A percentile compares a stretch with the other conserved stretches of the same genome.
phyloP scores from a whole-genome alignment of 1,284 basidiomycete species.

The Microbotryum saponariae region DNA sequence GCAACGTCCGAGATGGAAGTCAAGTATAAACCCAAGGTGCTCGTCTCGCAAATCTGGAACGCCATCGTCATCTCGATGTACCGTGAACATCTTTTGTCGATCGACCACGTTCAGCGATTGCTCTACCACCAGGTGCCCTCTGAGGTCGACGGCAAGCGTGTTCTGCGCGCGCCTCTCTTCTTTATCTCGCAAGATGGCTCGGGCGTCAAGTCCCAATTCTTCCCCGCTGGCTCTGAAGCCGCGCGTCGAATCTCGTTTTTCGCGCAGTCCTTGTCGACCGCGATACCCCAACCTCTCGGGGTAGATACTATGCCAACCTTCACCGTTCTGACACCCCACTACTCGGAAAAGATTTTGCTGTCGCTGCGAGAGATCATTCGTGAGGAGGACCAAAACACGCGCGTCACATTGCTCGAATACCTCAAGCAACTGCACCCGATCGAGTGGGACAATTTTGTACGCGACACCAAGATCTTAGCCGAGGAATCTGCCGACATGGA shows the following conservation, averaged over 20 bases:
- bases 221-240: conserved; percentile 83
- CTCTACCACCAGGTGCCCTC: conserved; percentile 90
- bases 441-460: conserved; percentile 99
- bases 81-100: conserved; percentile 88
- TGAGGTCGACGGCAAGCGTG: conserved; percentile 70
- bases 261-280: conserved; percentile 82
- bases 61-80: conserved; percentile 99
- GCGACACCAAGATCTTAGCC: conserved; percentile 97
- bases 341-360: conserved; percentile 90
- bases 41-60: conserved; percentile 97
- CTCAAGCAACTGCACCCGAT: conserved; percentile 96
- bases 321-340: conserved; percentile 89
- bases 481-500: conserved; percentile 81
- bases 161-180: conserved; percentile 83
- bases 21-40: conserved; percentile 94
- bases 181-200: conserved; percentile 86
- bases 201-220: conserved; percentile 78
- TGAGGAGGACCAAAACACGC: conserved; percentile 89
- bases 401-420: conserved; percentile 90
- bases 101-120: conserved; percentile 88
- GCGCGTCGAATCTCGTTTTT: conserved; percentile 95
- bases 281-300: conserved; percentile 78
- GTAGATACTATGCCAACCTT: conserved; percentile 97
- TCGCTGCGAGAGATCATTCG: conserved; percentile 92
- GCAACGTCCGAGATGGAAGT: conserved; percentile 88